A percentile compares a stretch with the other conserved stretches of the same genome.
These are phyloP conservation scores for Neurospora sp. DNA, from an alignment of 495 filamentous ascomycete genomes.

Conservation along the genomic window DNA sequence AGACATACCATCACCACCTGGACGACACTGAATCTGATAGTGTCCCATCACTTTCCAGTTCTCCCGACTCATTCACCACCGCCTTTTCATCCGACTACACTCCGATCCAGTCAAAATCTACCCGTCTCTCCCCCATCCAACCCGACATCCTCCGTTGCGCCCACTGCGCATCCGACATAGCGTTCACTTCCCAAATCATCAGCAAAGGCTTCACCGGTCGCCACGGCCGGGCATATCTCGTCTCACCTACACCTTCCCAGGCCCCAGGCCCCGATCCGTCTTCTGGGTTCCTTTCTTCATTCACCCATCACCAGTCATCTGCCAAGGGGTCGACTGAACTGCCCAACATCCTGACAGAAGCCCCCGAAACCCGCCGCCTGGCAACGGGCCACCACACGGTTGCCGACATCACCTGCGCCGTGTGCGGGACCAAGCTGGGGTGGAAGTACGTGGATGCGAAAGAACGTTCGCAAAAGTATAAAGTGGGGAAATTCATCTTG, in stretches of 20 bases:
- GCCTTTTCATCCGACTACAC: conserved; percentile 1
- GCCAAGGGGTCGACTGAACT: conserved; percentile 18
- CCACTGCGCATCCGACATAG: conserved; percentile 64
- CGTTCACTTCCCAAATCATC: conserved; percentile 68
- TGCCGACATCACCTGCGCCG: conserved; percentile 42
- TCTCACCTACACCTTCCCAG: conserved; percentile 37
- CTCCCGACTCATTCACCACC: conserved; percentile 23
- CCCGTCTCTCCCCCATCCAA: conserved; percentile 21
- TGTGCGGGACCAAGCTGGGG: conserved; percentile 59
- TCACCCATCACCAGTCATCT: background rate
- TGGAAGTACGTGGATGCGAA: conserved; percentile 92
- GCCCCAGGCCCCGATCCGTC: conserved; percentile 4
- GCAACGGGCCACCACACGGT: conserved; percentile 69
- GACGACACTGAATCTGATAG: background rate
- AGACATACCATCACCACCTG: background rate
- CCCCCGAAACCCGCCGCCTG: conserved; percentile 56
- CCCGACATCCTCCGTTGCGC: conserved; percentile 56
- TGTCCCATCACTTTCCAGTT: conserved; percentile 18
- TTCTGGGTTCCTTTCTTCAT: background rate
- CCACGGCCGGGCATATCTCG: conserved; percentile 87
- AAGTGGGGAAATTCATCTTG: conserved; percentile 93
- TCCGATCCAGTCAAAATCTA: background rate
- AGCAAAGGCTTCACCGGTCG: conserved; percentile 88
- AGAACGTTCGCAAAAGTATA: conserved; percentile 75
- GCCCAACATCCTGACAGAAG: conserved; percentile 37